phyloP scores from a whole-genome alignment of 1,139 yeast genomes.

The Pichia terricola region DNA sequence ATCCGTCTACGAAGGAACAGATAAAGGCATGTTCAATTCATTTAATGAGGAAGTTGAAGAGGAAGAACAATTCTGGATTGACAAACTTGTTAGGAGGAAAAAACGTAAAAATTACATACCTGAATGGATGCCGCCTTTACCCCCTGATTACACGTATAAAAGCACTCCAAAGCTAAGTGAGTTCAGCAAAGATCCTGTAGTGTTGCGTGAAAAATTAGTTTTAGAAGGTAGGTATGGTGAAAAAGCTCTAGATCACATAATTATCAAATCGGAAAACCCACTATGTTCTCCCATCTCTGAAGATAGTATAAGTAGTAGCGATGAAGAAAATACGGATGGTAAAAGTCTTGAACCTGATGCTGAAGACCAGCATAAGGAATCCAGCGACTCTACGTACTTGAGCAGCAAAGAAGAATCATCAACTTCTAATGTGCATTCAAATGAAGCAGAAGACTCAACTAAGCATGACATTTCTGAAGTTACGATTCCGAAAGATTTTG shows the following conservation, averaged over 20 bases:
- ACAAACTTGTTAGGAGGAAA: conserved; percentile 9
- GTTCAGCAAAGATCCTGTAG: conserved; percentile 61
- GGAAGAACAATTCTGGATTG: conserved; percentile 29
- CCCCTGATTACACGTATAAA: conserved; percentile 88
- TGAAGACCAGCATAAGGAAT: background rate
- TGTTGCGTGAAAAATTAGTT: conserved; percentile 59
- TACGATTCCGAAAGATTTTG: background rate
- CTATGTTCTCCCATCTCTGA: conserved; percentile 5
- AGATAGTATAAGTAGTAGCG: conserved; percentile 11
- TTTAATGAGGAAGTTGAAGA: conserved; percentile 36
- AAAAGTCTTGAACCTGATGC: background rate
- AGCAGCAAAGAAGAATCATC: background rate
- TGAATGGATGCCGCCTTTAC: conserved; percentile 71
- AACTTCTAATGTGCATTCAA: background rate
- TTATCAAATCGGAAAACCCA: conserved; percentile 19
- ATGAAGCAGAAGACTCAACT: conserved; percentile 1
- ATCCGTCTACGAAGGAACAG: conserved; percentile 15
- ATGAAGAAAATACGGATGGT: conserved; percentile 5
- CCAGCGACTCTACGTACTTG: background rate
- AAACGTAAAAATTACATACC: conserved; percentile 50
- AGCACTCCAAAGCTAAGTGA: conserved; percentile 60
- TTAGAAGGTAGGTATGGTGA: conserved; percentile 78
- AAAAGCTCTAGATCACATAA: conserved; percentile 55
- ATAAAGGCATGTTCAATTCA: conserved; percentile 18
- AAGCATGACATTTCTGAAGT: conserved; percentile 10